Base-by-base conservation (phyloP, 2,329 filamentous ascomycete genomes). In the Pseudogymnoascus destructans region DNA sequence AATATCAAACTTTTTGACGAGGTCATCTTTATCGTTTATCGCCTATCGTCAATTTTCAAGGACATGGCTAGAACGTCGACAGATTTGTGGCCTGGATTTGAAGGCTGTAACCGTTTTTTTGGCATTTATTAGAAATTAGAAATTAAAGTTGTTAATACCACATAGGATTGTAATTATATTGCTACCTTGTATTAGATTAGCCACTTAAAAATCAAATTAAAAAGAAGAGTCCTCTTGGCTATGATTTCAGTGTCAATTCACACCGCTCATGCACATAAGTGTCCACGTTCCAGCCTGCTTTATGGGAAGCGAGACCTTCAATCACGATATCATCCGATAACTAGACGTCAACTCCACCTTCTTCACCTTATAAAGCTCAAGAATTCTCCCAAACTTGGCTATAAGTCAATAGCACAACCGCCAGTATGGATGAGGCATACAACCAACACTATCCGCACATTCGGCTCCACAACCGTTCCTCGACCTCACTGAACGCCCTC, bases 391-490 rank as follows among this genome's bases (percentile, higher is more conserved):
- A 23, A 19, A 30, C 10, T 52, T 52, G 46, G 46, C 15, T 5
- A 13, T 30, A 30, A 52, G 1, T 30, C 8, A 19, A 52, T n/a
- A 17, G n/a, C 15, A 23, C 21, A 21, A 35, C 56, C 69, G 19
- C 52, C 60, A 70, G 54, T 59, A 81, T 84, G 81, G 81, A 84
- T 63, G 73, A 77, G 61, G 78, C 79, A 60, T 83, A 81, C 68
- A 80, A 79, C 62, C 80, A 81, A 63, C 79, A 83, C 66, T 73
- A 79, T 57, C 77, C 76, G 63, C 76, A 78, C 63, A 73, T 76
- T 46, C 75, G 79, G 60, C 79, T 79, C 62, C 80, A 81, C 70
- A 79, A 77, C 65, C 76, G 78, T 64, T 83, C 81, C 19, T 75
- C 75, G 25, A 79, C 76, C 55, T 82, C 78, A 69, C 72, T 84